Evolutionary conservation across 768 basidiomycete species (phyloP), one percentile per base, ranked within the genome.

Genomic region (Lentinus tigrinus): DNA sequence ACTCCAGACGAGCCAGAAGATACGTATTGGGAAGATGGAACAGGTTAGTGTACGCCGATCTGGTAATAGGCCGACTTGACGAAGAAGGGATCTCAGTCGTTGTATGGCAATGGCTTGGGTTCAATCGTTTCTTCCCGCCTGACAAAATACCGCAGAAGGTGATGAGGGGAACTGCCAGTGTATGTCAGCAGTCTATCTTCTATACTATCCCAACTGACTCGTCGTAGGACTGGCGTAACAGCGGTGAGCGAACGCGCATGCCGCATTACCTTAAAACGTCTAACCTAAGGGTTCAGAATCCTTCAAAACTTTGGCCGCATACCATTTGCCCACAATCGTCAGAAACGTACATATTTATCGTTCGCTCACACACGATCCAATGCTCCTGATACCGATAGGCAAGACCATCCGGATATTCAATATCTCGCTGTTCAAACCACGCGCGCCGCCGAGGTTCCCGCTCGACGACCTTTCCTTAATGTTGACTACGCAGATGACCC

Each of bases 161-260:
- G 23, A 73, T 85, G 64, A 75, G 83, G 59, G 86, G 86, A 19
- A 84, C 83, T 59, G 78, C 81, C 47, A 84, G 85, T 48, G 88
- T 90, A 70, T 31, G 84, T 70, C 21, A 44, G 26, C 14, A 38
- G n/a, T 43, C 19, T 4, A 43, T 31, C 49, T 48, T 31, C 4
- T 38, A 48, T 23, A 19, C 47, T 28, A 39, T 44, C 28, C 37
- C 3, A 6, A 24, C 43, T 46, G 43, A 46, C 43, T 3, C 23
- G 10, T 46, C 17, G 17, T 44, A 91, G 89, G 90, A 91, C 68
- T 91, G 85, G 66, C 85, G 84, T 64, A 86, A 91, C 65, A 90
- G 88, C 69, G 78, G 90, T 90, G 67, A 67, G 37, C 23, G 31
- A 11, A 31, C 31, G 6, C 21, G 85, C 66, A 16, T 16, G 24